Conservation (phyloP, 306 rosid species). For the Medicago lupulina region DNA sequence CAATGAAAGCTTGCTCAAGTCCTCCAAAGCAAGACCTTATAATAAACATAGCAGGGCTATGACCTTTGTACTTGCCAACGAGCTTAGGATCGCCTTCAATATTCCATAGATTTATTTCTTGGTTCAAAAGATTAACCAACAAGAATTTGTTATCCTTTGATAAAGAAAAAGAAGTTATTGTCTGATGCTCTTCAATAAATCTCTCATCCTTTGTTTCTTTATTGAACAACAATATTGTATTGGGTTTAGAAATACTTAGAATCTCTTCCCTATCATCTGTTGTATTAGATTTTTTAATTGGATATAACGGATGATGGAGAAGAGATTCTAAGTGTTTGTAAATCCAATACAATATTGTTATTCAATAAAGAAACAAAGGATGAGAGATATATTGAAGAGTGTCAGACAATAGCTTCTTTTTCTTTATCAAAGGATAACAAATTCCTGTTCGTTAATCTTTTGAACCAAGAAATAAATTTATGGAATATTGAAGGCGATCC, state of each 20-base stretch:
- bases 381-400: constrained; percentile 82
- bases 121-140: constrained; percentile 84
- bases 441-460: constrained; percentile 81
- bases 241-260: constrained; percentile 73
- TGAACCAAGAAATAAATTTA: constrained; percentile 94
- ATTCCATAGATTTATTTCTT: constrained; percentile 98
- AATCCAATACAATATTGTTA: constrained; percentile 64
- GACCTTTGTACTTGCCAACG: constrained; percentile 82
- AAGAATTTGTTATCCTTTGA: constrained; percentile 81
- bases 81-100: constrained; percentile 73
- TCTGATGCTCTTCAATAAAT: constrained; percentile 75
- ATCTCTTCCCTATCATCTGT: constrained; percentile 74
- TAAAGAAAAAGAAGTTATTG: constrained; percentile 80
- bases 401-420: constrained; percentile 79
- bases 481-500: constrained; percentile 82
- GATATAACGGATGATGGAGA: constrained; percentile 77
- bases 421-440: constrained; percentile 80
- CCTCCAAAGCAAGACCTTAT: constrained; percentile 98
- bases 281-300: constrained; percentile 82
- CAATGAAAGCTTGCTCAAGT: constrained; percentile 82
- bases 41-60: constrained; percentile 72
- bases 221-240: constrained; percentile 69
- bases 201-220: constrained; percentile 80
- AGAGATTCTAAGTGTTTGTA: constrained; percentile 74
- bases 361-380: constrained; percentile 79